Conservation (phyloP, 495 filamentous ascomycete genomes). For the Lentithecium fluviatile region DNA sequence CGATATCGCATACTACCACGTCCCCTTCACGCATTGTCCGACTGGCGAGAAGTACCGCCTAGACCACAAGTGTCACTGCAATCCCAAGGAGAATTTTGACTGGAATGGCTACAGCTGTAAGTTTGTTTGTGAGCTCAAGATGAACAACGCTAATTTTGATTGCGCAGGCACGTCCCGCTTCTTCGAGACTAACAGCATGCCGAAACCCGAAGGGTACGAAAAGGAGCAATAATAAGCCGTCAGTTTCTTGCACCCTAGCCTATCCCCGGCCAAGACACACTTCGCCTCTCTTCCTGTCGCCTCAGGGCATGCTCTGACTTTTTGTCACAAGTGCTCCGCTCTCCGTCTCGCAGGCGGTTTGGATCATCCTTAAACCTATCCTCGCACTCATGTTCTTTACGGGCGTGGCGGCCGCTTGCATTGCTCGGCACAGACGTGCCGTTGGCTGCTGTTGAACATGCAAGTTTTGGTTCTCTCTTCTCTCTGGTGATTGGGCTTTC, state of each 20-base stretch:
- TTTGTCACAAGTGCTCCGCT: constrained; percentile 19
- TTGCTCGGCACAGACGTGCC: no score
- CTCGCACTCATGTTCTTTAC: constrained; percentile 22
- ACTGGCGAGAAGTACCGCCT: constrained; percentile 76
- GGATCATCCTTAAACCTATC: constrained; percentile 15
- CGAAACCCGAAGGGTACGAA: constrained; percentile 81
- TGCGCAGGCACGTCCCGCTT: constrained; percentile 70
- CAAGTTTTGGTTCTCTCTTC: no score
- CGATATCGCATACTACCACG: constrained; percentile 97
- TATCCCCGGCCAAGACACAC: not conserved
- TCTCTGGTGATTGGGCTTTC: no score
- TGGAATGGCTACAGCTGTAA: constrained; percentile 95
- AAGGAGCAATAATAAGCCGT: constrained; percentile 42
- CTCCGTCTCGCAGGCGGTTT: constrained; percentile 18
- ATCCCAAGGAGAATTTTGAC: constrained; percentile 95
- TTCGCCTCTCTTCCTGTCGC: not conserved
- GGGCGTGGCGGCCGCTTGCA: not conserved
- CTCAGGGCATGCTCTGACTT: constrained; percentile 13
- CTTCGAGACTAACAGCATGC: constrained; percentile 75
- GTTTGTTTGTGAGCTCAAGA: not conserved
- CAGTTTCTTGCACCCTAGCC: not conserved
- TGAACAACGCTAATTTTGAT: not conserved
- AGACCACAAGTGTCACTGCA: constrained; percentile 87
- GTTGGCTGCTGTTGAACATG: no score
- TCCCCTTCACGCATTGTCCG: constrained; percentile 98